Base-by-base conservation (phyloP, 2,329 filamentous ascomycete genomes). In the Ophiostoma sp. region DNA sequence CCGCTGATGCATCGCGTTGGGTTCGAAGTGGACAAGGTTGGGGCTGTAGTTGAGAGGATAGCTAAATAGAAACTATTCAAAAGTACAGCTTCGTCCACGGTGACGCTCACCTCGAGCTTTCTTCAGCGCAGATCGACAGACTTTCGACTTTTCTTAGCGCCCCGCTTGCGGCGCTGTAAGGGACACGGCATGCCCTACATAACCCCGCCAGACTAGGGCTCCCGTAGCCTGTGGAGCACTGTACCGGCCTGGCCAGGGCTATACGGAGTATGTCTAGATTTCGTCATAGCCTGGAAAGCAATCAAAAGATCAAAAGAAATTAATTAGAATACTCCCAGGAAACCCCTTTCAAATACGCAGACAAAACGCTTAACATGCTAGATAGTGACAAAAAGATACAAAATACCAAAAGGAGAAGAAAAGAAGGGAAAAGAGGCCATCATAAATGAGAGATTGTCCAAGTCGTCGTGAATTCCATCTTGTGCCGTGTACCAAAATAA, bases 1-100 rank as follows among this genome's bases (percentile, higher is more conserved):
- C 5, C 73, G 72, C 39, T 73, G 73, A 68, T 74, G 74, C 74
- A 75, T 75, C 23, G 54, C 36, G n/a, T 15, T 57, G n/a, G 3
- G 2, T n/a, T 23, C 3, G 13, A 27, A 57, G 23, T 57, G 7
- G 6, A 33, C n/a, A 27, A n/a, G 8, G 20, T 36, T 5, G 39
- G 10, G 2, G 36, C n/a, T 2, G 10, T n/a, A 52, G 36, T 15
- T 5, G 4, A 35, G 27, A 33, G 4, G 1, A 31, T 3, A 11
- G 8, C 1, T 8, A 35, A 62, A 17, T 17, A 33, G 15, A 60
- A 17, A 33, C 13, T 60, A 52, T 6, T n/a, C n/a, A 31, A 31
- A 33, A 62, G 27, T 17, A 31, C 27, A 35, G 57, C 31, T 35
- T 15, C 6, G 11, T 62, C 15, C 27, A 20, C 27, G n/a, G 23